A percentile compares a stretch with the other conserved stretches of the same genome.
Conservation (phyloP, 169 alveolate species). For the Babesia divergens region DNA sequence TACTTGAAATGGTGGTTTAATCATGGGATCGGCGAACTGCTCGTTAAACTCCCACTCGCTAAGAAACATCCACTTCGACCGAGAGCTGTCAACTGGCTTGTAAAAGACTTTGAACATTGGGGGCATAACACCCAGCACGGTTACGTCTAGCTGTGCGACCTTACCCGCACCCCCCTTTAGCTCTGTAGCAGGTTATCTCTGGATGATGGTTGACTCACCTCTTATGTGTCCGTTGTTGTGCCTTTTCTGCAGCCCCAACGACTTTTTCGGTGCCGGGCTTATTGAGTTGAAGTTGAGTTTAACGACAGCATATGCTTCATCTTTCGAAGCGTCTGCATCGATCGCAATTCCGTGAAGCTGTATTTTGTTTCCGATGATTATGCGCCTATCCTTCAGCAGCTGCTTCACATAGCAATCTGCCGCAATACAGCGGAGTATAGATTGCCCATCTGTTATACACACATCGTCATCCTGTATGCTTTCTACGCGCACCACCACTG, state of each 20-base stretch:
- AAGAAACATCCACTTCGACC: neutral
- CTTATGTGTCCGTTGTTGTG: conserved; percentile 44
- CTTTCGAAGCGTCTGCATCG: neutral
- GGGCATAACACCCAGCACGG: conserved; percentile 47
- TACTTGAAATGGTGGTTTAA: conserved; percentile 9
- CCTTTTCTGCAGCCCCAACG: conserved; percentile 42
- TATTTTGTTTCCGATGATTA: conserved; percentile 35
- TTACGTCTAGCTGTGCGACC: conserved; percentile 47
- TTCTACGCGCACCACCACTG: conserved; percentile 54
- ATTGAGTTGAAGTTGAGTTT: conserved; percentile 16
- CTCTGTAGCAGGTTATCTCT: conserved; percentile 1
- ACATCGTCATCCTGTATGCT: conserved; percentile 4
- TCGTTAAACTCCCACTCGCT: conserved; percentile 35
- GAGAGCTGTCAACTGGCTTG: conserved; percentile 2
- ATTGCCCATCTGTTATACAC: conserved; percentile 37
- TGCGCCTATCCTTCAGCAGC: conserved; percentile 5
- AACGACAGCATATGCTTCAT: neutral
- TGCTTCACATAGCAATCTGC: conserved; percentile 39
- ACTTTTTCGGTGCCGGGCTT: conserved; percentile 13
- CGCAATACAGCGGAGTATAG: conserved; percentile 3
- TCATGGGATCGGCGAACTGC: conserved; percentile 17
- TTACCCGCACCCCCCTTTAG: conserved; percentile 39
- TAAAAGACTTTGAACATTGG: conserved; percentile 35
- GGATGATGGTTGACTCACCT: neutral
- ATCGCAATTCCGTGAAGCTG: conserved; percentile 36